Base-by-base conservation (phyloP, 768 basidiomycete genomes). In the Termitomyces sp. region DNA sequence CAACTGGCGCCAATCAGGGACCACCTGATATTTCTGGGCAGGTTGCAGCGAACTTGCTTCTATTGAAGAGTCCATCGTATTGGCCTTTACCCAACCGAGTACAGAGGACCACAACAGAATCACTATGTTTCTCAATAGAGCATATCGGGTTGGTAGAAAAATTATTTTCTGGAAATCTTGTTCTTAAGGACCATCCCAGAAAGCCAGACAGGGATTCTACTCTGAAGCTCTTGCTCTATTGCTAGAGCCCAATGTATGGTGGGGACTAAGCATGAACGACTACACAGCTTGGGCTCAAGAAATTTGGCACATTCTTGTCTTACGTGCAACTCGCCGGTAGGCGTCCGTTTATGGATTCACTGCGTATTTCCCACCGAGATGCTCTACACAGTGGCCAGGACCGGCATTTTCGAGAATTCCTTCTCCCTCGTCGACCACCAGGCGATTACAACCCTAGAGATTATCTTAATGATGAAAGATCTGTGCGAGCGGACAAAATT, bases 221-320 rank as follows among this genome's bases (percentile, higher is more conserved):
- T 74, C 81, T 54, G 78, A 84, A 59, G 84, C 85, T 6, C 70
- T 93, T 44, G 72, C 81, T 22, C 73, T 81, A 42, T 78, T 94
- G 13, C 73, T 93, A 12, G 83, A 88, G 58, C 85, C 88, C 1
- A 74, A 79, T 33, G 81, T 86, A 16, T 94, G 92, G 91, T 73
- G 78, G 2, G 83, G 86, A 6, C 72, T 94, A 49, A 78, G 78
- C 13, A 68, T 89, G 20, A 73, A 79, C 39, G 86, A 88, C 68
- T 89, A 89, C 68, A 72, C 75, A n/a, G 72, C 78, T 36, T 94
- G 93, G 92, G 85, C 88, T 20, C 75, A 78, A 50, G 82, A 87
- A 67, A 79, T 93, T 47, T 94, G 91, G 93, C 83, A 90, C 67
- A 81, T 90, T 55, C 75, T 94, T 30, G 80, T 78, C 13, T 70